Conservation (phyloP, 2,329 filamentous ascomycete species). For the Ophiostoma perfectum region DNA sequence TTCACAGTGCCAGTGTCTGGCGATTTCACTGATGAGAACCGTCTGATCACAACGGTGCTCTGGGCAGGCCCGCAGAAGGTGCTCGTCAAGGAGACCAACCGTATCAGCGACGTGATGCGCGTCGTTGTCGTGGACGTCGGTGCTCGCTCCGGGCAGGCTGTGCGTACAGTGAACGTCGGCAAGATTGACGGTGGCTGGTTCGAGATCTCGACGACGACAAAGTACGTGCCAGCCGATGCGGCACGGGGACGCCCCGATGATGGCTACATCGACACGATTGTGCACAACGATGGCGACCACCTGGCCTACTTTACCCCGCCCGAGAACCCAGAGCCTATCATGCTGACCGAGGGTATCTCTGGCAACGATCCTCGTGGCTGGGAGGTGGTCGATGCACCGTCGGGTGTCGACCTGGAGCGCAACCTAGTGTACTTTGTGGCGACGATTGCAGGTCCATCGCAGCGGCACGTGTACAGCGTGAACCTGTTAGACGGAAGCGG, state of each 20-base stretch:
- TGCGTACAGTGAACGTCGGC: constrained; percentile 73
- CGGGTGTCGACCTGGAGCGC: constrained; percentile 74
- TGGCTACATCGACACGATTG: constrained; percentile 88
- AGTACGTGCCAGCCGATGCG: constrained; percentile 78
- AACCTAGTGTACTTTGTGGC: constrained; percentile 88
- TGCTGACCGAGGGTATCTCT: constrained; percentile 70
- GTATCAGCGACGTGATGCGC: constrained; percentile 86
- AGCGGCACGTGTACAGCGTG: constrained; percentile 88
- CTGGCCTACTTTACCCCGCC: constrained; percentile 88
- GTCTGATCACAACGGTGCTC: constrained; percentile 86
- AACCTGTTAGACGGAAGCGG: constrained; percentile 74
- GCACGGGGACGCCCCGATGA: constrained; percentile 69
- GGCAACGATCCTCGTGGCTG: constrained; percentile 47
- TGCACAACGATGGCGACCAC: constrained; percentile 82
- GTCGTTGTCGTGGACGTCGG: constrained; percentile 79
- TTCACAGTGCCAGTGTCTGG: constrained; percentile 74
- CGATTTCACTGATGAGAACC: constrained; percentile 73
- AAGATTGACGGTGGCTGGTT: constrained; percentile 96
- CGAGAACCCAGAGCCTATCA: constrained; percentile 71
- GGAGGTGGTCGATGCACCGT: constrained; percentile 85
- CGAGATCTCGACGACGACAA: constrained; percentile 82
- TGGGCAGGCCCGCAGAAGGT: constrained; percentile 78
- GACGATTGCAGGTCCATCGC: constrained; percentile 79
- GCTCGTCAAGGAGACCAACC: constrained; percentile 85
- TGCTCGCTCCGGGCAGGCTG: constrained; percentile 66